Base-by-base conservation (phyloP, 192 early-diverging fungal species). In the Jimgerdemannia lactiflua region DNA sequence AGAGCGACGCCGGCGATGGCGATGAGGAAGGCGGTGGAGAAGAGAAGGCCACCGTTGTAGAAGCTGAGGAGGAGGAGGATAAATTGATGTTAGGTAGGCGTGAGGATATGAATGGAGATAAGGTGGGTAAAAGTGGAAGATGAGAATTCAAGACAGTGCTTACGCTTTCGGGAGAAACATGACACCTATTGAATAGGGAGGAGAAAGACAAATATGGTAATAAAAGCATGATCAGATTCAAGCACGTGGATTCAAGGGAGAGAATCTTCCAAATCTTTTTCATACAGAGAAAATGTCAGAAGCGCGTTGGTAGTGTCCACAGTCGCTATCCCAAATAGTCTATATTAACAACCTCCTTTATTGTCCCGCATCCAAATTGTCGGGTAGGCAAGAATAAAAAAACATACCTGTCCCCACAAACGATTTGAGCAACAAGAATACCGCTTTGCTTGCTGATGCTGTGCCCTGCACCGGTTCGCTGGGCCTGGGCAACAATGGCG, bases 1-100 rank as follows among this genome's bases (percentile, higher is more conserved):
- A 89, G 86, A 42, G 90, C 88, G 70, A 93, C 76, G 74, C 79
- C 85, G 40, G 90, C 92, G 63, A 92, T 89, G 9, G 81, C 44
- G 3, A 84, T 85, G 78, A 92, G 77, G 9, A 87, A 69, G 3
- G 87, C 18, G 42, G 80, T 83, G 1, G 91, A 92, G 66, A 94
- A 92, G 2, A 86, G 59, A 63, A 94, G 73, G 17, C 92, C 92
- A 71, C 86, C 86, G 77, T 86, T 86, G 70, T 80, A 84, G 79
- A 90, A 88, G 7, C 29, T 29, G 29, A 29, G 85, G 86, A 65
- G 81, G 80, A 66, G 79, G 83, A 17, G 86, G 79, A 68, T 83
- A 83, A 65, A 86, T 70, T 42, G 41, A 63, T 43, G 43, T 71
- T 54, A 75, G 77, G 18, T 73, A 9, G 42, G 43, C 44, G 49